These are phyloP conservation scores for Porcisia deanei DNA, from an alignment of 208 protist genomes.

Conservation along the genomic window DNA sequence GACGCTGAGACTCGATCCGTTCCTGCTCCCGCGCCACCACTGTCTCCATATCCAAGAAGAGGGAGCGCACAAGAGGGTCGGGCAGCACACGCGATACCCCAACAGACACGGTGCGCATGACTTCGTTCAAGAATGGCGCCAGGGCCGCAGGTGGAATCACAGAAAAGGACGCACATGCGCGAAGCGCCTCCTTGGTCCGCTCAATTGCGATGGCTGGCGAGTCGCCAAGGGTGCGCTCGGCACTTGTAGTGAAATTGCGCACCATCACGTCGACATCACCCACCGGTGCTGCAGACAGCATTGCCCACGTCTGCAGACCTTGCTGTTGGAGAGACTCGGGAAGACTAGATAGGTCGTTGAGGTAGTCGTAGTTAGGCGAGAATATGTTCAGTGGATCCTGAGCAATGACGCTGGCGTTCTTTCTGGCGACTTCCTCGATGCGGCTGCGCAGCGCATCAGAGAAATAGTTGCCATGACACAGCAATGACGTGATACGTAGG, in stretches of 20 bases:
- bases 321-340: slow-evolving; percentile 45
- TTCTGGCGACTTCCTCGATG: slow-evolving; percentile 35
- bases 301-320: slow-evolving; percentile 76
- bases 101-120: slow-evolving; percentile 76
- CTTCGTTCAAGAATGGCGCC: slow-evolving; percentile 77
- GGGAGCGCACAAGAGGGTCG: slow-evolving; percentile 67
- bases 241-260: slow-evolving; percentile 60
- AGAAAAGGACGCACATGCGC: slow-evolving; percentile 30
- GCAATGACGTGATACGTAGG: slow-evolving; percentile 43
- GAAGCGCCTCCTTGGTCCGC: slow-evolving; percentile 40
- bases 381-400: slow-evolving; percentile 76
- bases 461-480: slow-evolving; percentile 55
- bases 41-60: slow-evolving; percentile 68
- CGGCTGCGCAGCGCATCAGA: slow-evolving; percentile 45
- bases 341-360: slow-evolving; percentile 50
- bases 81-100: slow-evolving; percentile 49
- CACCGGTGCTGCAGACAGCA: slow-evolving; percentile 64
- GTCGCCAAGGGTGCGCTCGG: slow-evolving; percentile 44
- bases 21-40: slow-evolving; percentile 14
- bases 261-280: slow-evolving; percentile 68
- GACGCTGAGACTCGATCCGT: slow-evolving; percentile 3
- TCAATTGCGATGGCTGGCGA: slow-evolving; percentile 23
- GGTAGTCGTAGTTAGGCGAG: slow-evolving; percentile 51
- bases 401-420: slow-evolving; percentile 39
- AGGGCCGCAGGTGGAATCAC: slow-evolving; percentile 64